These are phyloP conservation scores for Didymellaceae sp. DNA, from an alignment of 2,329 filamentous ascomycete genomes.

Conservation along the genomic window DNA sequence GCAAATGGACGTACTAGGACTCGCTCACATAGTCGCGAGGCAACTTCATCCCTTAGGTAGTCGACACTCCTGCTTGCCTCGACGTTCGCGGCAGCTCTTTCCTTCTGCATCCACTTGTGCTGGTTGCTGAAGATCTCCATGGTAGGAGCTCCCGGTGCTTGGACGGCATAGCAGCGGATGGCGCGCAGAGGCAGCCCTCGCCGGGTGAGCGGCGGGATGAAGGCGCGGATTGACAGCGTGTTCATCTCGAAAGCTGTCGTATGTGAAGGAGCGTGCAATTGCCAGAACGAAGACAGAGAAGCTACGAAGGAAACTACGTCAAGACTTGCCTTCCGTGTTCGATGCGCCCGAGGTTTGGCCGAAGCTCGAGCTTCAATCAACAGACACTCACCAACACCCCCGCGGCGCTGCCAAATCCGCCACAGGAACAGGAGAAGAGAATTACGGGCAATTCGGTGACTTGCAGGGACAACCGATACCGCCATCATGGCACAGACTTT, in stretches of 20 bases:
- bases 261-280: neutral
- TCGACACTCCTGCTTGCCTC: conserved; percentile 80
- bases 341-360: conserved; percentile 11
- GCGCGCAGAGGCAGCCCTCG: conserved; percentile 33
- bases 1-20: conserved; percentile 66
- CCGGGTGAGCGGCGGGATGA: conserved; percentile 43
- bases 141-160: conserved; percentile 76
- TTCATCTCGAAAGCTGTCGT: conserved; percentile 32
- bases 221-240: conserved; percentile 42
- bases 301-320: conserved; percentile 5
- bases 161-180: conserved; percentile 72
- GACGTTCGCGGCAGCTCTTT: conserved; percentile 75
- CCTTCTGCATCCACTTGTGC: conserved; percentile 89
- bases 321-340: conserved; percentile 12
- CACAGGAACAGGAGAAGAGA: conserved; percentile 9
- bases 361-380: conserved; percentile 13
- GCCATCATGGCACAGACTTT: conserved; percentile 62
- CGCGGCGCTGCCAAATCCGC: conserved; percentile 7
- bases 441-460: neutral
- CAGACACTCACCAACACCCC: conserved; percentile 16
- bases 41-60: conserved; percentile 93
- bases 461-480: neutral
- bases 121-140: conserved; percentile 91
- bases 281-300: neutral
- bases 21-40: conserved; percentile 80